Conservation (phyloP, 2,329 filamentous ascomycete species). For the Fusarium ambrosium region DNA sequence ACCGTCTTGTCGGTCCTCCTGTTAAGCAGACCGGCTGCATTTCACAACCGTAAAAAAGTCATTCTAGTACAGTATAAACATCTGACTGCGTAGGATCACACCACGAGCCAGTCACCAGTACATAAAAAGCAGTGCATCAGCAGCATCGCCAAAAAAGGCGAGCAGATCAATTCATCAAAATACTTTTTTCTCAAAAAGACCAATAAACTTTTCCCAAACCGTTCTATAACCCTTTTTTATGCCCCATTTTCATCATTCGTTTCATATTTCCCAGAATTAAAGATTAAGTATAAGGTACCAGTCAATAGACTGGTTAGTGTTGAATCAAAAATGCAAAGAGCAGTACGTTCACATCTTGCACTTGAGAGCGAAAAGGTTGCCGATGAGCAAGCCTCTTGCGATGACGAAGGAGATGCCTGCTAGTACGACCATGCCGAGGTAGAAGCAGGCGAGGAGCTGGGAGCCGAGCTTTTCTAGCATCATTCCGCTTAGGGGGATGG, state of each 20-base stretch:
- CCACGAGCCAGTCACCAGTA: too few relatives aligned
- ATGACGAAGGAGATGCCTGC: constrained; percentile 47
- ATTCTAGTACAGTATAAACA: too few relatives aligned
- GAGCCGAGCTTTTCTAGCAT: constrained; percentile 59
- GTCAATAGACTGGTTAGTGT: background rate
- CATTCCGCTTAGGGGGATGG: constrained; percentile 60
- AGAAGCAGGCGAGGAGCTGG: constrained; percentile 58
- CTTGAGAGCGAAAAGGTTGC: constrained; percentile 9
- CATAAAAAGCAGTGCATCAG: background rate
- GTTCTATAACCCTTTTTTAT: background rate
- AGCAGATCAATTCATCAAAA: background rate
- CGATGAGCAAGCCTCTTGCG: constrained; percentile 28
- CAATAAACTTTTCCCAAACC: background rate
- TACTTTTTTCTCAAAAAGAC: background rate
- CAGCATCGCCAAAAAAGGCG: background rate
- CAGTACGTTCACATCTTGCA: constrained; percentile 12
- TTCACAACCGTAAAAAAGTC: too few relatives aligned
- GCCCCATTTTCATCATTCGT: background rate
- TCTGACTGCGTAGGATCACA: too few relatives aligned
- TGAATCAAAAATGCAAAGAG: background rate
- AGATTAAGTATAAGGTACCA: background rate
- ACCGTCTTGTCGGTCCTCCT: too few relatives aligned
- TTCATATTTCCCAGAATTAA: background rate
- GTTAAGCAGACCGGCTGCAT: too few relatives aligned
- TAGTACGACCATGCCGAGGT: constrained; percentile 55